A percentile compares a stretch with the other conserved stretches of the same genome.
These are phyloP conservation scores for Laburnicola sp. DNA, from an alignment of 2,329 filamentous ascomycete genomes.

Conservation along the genomic window DNA sequence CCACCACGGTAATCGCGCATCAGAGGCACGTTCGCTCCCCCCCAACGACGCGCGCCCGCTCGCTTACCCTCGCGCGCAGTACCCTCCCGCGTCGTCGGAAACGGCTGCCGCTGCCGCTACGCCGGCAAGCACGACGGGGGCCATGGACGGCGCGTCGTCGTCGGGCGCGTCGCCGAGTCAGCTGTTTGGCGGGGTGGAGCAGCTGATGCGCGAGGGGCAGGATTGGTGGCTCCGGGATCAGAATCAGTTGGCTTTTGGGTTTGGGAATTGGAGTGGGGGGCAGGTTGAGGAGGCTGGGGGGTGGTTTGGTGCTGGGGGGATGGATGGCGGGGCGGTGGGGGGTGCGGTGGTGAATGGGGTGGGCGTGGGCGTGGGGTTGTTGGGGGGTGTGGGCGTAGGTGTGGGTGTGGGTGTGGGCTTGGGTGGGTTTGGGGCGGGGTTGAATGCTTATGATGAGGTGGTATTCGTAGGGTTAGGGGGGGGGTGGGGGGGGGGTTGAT, in stretches of 20 bases:
- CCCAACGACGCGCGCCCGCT: slow-evolving; percentile 36
- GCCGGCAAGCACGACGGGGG: slow-evolving; percentile 33
- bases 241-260: slow-evolving; percentile 61
- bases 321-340: slow-evolving; percentile 24
- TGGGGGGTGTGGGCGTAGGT: slow-evolving; percentile 12
- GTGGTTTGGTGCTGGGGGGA: slow-evolving; percentile 28
- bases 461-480: slow-evolving; percentile 28
- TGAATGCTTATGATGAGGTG: slow-evolving; percentile 31
- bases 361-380: slow-evolving; percentile 8
- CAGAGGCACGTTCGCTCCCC: slow-evolving; percentile 35
- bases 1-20: too few species aligned
- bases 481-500: background rate
- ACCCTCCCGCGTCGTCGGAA: slow-evolving; percentile 5
- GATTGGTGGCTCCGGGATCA: slow-evolving; percentile 67
- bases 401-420: too few species aligned
- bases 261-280: slow-evolving; percentile 61
- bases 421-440: slow-evolving; percentile 15
- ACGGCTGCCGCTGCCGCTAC: slow-evolving; percentile 23
- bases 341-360: slow-evolving; percentile 14
- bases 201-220: slow-evolving; percentile 64
- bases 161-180: slow-evolving; percentile 51
- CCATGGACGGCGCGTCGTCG: slow-evolving; percentile 27
- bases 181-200: slow-evolving; percentile 63
- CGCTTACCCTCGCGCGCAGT: slow-evolving; percentile 37
- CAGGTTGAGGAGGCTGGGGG: slow-evolving; percentile 38